phyloP scores from a whole-genome alignment of 1,139 yeast species.

The Nakaseomyces nivariensis region DNA sequence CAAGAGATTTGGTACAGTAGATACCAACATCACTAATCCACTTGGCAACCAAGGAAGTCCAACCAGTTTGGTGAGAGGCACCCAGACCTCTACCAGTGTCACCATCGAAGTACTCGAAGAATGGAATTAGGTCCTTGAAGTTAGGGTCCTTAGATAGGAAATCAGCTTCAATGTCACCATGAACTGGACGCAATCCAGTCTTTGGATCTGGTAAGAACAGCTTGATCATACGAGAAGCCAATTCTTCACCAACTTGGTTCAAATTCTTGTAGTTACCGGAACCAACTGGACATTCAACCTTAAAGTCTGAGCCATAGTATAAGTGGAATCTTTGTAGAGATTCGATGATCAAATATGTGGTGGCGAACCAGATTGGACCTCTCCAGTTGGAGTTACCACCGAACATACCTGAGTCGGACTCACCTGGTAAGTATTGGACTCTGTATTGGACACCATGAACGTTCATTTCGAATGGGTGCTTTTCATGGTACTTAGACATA shows the following conservation, averaged over 20 bases:
- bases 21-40: constrained; percentile 73
- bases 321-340: constrained; percentile 77
- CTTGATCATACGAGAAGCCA: constrained; percentile 76
- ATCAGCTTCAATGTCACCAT: constrained; percentile 47
- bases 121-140: constrained; percentile 68
- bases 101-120: constrained; percentile 85
- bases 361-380: constrained; percentile 96
- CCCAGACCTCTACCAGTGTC: constrained; percentile 92
- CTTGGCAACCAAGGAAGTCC: constrained; percentile 91
- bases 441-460: constrained; percentile 66
- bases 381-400: constrained; percentile 97
- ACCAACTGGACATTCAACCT: constrained; percentile 81
- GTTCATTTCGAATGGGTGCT: constrained; percentile 75
- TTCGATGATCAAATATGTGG: constrained; percentile 76
- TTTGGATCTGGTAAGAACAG: constrained; percentile 58
- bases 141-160: constrained; percentile 55
- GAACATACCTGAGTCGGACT: constrained; percentile 84
- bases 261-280: constrained; percentile 69
- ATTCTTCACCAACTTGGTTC: constrained; percentile 84
- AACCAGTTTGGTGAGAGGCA: constrained; percentile 92
- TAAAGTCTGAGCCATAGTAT: constrained; percentile 77
- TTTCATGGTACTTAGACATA: constrained; percentile 72
- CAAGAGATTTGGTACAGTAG: neutral
- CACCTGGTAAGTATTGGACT: constrained; percentile 80
- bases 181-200: constrained; percentile 61